Conservation (phyloP, 768 basidiomycete species). For the Leccinum incarnatum region DNA sequence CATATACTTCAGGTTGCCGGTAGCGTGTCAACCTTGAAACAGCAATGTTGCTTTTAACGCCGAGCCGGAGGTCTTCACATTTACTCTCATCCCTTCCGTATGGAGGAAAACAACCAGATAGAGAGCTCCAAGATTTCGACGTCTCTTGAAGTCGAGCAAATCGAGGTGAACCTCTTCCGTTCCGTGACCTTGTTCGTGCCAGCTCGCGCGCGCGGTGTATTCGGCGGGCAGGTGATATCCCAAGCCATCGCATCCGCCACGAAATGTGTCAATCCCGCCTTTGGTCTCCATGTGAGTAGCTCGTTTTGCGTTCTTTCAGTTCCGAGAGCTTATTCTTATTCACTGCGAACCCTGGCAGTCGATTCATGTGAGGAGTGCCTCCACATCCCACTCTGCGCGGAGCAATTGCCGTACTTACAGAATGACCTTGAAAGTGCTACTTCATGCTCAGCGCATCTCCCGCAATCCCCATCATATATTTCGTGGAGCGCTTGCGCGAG, state of each 20-base stretch:
- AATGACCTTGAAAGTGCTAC: slow-evolving; percentile 61
- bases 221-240: slow-evolving; percentile 88
- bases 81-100: background rate
- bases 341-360: slow-evolving; percentile 41
- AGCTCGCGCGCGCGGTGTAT: slow-evolving; percentile 63
- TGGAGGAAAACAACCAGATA: slow-evolving; percentile 46
- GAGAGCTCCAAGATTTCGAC: slow-evolving; percentile 69
- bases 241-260: slow-evolving; percentile 83
- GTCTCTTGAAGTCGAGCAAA: slow-evolving; percentile 72
- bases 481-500: slow-evolving; percentile 71
- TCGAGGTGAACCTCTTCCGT: slow-evolving; percentile 75
- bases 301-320: background rate
- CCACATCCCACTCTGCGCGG: background rate
- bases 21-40: background rate
- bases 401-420: slow-evolving; percentile 4
- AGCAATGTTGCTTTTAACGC: background rate
- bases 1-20: background rate
- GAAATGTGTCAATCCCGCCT: slow-evolving; percentile 63
- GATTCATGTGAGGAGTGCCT: slow-evolving; percentile 53
- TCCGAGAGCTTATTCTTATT: background rate
- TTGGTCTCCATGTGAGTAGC: slow-evolving; percentile 65
- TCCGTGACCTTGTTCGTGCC: slow-evolving; percentile 74
- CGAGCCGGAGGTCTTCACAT: background rate
- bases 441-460: slow-evolving; percentile 76
- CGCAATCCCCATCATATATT: slow-evolving; percentile 71